phyloP scores from a whole-genome alignment of 108 stramenopile species.

The Discostella stelligeroides region DNA sequence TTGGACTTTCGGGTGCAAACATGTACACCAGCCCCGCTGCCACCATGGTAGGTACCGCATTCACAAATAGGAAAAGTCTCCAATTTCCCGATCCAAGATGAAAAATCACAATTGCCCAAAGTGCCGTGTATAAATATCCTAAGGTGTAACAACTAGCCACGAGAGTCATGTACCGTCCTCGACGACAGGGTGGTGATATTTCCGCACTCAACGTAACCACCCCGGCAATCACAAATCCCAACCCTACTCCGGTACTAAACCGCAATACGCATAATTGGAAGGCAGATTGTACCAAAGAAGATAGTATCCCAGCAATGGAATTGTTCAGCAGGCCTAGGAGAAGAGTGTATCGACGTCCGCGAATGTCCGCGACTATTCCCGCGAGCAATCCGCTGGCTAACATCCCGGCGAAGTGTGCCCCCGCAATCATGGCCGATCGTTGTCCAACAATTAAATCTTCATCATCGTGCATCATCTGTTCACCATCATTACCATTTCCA shows the following conservation, averaged over 20 bases:
- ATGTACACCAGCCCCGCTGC: slow-evolving; percentile 17
- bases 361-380: slow-evolving; percentile 32
- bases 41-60: slow-evolving; percentile 36
- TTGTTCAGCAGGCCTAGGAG: slow-evolving; percentile 33
- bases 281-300: slow-evolving; percentile 31
- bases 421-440: slow-evolving; percentile 36
- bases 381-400: slow-evolving; percentile 38
- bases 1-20: slow-evolving; percentile 45
- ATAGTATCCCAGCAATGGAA: slow-evolving; percentile 26
- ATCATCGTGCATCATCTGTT: too few species aligned
- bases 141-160: slow-evolving; percentile 45
- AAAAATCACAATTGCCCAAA: slow-evolving; percentile 47
- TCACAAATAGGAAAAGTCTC: slow-evolving; percentile 40
- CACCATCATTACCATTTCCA: too few species aligned
- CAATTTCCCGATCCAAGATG: slow-evolving; percentile 33
- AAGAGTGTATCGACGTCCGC: slow-evolving; percentile 33
- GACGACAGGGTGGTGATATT: slow-evolving; percentile 28
- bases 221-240: slow-evolving; percentile 39
- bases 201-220: slow-evolving; percentile 42
- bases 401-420: slow-evolving; percentile 47
- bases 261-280: slow-evolving; percentile 27
- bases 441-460: slow-evolving; percentile 29
- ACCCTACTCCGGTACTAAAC: slow-evolving; percentile 37
- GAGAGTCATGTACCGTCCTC: slow-evolving; percentile 46
- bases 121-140: slow-evolving; percentile 39